Conservation (phyloP, 129 eudicot genomes). For the Lonicera japonica region DNA sequence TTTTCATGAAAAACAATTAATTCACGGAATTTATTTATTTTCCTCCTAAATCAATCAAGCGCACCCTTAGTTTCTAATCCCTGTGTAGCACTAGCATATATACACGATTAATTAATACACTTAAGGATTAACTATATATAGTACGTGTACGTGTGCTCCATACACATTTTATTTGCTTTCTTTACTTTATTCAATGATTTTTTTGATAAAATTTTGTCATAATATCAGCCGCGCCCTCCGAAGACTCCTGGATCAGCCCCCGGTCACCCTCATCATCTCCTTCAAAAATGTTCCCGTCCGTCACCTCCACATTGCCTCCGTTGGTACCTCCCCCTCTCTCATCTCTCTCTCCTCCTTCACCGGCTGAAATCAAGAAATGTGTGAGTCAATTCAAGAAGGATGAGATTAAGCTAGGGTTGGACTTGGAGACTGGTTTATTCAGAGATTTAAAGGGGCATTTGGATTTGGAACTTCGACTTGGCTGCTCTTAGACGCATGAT, state of each 20-base stretch:
- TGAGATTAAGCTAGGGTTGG: conserved; percentile 26
- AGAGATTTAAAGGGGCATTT: conserved; percentile 44
- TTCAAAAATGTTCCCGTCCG: conserved; percentile 16
- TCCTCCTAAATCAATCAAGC: too few relatives aligned
- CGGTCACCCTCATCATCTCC: conserved; percentile 20
- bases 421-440: conserved; percentile 49
- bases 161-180: too few relatives aligned
- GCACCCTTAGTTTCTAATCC: too few relatives aligned
- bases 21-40: too few relatives aligned
- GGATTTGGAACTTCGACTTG: conserved; percentile 77
- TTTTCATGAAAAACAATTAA: too few relatives aligned
- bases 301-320: conserved; percentile 18
- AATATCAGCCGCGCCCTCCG: too few relatives aligned
- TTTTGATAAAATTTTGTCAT: too few relatives aligned
- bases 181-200: background rate
- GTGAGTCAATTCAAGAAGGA: conserved; percentile 13
- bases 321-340: conserved; percentile 14
- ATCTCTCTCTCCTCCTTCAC: conserved; percentile 3
- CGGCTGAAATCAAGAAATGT: conserved; percentile 1
- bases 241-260: background rate
- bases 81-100: too few relatives aligned
- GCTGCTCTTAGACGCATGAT: conserved; percentile 28
- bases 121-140: too few relatives aligned
- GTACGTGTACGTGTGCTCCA: too few relatives aligned
- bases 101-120: too few relatives aligned